These are phyloP conservation scores for Lachnellula arida DNA, from an alignment of 2,329 filamentous ascomycete species.

Conservation along the genomic window DNA sequence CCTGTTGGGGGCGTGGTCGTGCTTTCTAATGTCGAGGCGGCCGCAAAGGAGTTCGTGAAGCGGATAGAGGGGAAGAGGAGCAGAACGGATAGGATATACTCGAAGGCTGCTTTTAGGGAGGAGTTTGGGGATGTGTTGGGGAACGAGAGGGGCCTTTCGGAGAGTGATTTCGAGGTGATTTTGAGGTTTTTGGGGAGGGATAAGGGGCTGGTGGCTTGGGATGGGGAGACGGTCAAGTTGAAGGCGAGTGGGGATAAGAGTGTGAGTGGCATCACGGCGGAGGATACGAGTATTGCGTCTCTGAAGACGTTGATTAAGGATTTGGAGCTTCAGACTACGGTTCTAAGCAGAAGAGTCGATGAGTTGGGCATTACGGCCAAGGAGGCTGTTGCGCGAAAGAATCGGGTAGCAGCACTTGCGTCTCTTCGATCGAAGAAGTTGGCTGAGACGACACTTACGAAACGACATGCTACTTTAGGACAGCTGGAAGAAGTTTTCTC, in stretches of 20 bases:
- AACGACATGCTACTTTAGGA: constrained; percentile 66
- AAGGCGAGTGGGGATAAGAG: constrained; percentile 47
- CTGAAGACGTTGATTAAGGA: constrained; percentile 74
- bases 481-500: constrained; percentile 80
- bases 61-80: constrained; percentile 39
- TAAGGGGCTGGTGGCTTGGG: constrained; percentile 52
- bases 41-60: constrained; percentile 50
- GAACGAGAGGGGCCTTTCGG: constrained; percentile 47
- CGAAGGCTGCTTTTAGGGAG: constrained; percentile 58
- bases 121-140: constrained; percentile 52
- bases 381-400: constrained; percentile 66
- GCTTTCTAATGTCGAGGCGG: constrained; percentile 56
- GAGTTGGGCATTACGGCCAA: constrained; percentile 62
- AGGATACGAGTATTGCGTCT: constrained; percentile 78
- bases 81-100: constrained; percentile 63
- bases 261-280: constrained; percentile 55
- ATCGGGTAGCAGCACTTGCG: constrained; percentile 69
- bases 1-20: constrained; percentile 62
- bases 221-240: constrained; percentile 71
- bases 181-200: constrained; percentile 66
- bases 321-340: constrained; percentile 66
- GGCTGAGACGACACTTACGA: constrained; percentile 67
- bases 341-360: constrained; percentile 63
- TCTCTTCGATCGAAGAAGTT: constrained; percentile 79
- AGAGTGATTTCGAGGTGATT: constrained; percentile 64